Conservation (phyloP, 2,329 filamentous ascomycete genomes). For the Pseudocercospora musae region DNA sequence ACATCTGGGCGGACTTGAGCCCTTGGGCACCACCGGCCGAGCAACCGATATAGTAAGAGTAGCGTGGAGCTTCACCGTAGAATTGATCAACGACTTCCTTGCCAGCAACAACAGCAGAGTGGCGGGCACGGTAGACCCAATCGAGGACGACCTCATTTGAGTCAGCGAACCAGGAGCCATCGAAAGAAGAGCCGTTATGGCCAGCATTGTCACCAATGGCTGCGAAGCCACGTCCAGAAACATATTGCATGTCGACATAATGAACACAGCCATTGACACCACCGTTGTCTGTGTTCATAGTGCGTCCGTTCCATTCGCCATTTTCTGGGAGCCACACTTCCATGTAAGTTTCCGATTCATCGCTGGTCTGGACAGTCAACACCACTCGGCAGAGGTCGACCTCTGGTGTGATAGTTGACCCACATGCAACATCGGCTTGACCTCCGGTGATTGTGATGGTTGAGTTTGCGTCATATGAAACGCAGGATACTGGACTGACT, state of each 20-base stretch:
- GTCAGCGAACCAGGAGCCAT: slow-evolving; percentile 31
- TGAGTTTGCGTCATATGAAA: slow-evolving; percentile 24
- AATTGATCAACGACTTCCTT: slow-evolving; percentile 37
- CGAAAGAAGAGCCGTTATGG: slow-evolving; percentile 33
- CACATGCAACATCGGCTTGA: slow-evolving; percentile 26
- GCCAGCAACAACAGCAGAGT: slow-evolving; percentile 32
- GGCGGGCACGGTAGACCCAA: slow-evolving; percentile 34
- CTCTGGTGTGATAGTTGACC: slow-evolving; percentile 23
- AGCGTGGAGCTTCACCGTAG: slow-evolving; percentile 38
- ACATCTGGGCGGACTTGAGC: slow-evolving; percentile 45
- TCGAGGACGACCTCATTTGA: slow-evolving; percentile 34
- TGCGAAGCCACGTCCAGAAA: slow-evolving; percentile 33
- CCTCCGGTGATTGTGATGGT: slow-evolving; percentile 28
- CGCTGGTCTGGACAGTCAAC: slow-evolving; percentile 40
- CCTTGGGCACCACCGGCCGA: slow-evolving; percentile 51
- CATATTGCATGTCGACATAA: slow-evolving; percentile 35
- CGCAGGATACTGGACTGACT: slow-evolving; percentile 25
- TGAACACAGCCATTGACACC: slow-evolving; percentile 35
- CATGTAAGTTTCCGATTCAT: slow-evolving; percentile 41
- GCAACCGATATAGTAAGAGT: slow-evolving; percentile 50
- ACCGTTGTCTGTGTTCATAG: slow-evolving; percentile 37
- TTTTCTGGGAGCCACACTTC: slow-evolving; percentile 46
- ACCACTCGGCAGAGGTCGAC: slow-evolving; percentile 42
- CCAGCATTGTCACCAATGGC: slow-evolving; percentile 36
- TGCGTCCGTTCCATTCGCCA: slow-evolving; percentile 35